Evolutionary conservation across 257 asterid species (phyloP).

Genomic region (Solanum sejunctum): DNA sequence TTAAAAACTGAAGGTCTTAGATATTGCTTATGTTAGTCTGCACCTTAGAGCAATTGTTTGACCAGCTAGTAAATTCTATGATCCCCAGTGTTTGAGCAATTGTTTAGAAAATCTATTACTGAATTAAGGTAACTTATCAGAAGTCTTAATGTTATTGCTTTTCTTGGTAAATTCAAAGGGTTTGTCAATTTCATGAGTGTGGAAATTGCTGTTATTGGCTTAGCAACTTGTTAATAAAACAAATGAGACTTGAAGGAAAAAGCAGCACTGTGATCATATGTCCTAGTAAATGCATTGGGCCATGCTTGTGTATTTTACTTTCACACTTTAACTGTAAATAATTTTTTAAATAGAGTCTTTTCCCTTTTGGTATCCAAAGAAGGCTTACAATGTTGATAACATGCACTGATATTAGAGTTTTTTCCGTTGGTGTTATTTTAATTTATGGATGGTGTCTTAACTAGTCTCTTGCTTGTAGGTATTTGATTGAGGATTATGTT

Average conservation of each 20-base stretch:
- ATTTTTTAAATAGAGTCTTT: background rate
- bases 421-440: background rate
- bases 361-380: background rate
- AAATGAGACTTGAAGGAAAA: background rate
- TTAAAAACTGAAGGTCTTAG: background rate
- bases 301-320: background rate
- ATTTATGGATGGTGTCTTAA: background rate
- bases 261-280: background rate
- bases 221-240: background rate
- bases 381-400: background rate
- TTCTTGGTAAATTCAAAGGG: background rate
- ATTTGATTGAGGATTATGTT: conserved; percentile 16
- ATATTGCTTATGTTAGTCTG: background rate
- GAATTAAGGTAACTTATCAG: background rate
- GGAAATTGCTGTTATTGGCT: background rate
- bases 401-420: background rate
- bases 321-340: background rate
- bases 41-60: background rate
- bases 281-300: background rate
- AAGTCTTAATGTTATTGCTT: background rate
- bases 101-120: background rate
- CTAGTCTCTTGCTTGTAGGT: conserved; percentile 13
- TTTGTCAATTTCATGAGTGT: background rate
- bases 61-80: background rate
- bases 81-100: background rate